Evolutionary conservation across 495 filamentous ascomycete genomes (phyloP).

Genomic region (Cladorrhinum samala): DNA sequence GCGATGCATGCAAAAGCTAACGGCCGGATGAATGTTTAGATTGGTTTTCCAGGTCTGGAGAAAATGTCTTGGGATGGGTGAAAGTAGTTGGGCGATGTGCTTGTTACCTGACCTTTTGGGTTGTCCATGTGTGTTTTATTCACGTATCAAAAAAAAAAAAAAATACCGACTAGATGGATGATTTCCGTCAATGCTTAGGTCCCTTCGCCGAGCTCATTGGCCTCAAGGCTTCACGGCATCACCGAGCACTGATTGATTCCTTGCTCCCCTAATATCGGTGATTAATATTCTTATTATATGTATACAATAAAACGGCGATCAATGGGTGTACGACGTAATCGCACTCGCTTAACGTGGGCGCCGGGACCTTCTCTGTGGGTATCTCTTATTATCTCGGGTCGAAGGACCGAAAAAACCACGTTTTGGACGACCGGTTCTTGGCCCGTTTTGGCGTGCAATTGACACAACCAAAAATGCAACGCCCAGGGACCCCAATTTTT

Average conservation of each 20-base stretch:
- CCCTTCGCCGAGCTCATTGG: too few relatives aligned
- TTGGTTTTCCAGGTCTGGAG: background rate
- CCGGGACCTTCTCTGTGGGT: background rate
- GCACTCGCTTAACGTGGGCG: background rate
- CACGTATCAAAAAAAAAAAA: too few relatives aligned
- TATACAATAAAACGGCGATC: too few relatives aligned
- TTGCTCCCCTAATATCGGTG: too few relatives aligned
- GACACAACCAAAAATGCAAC: background rate
- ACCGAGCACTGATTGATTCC: too few relatives aligned
- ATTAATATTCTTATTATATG: too few relatives aligned
- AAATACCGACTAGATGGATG: too few relatives aligned
- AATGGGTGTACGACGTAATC: background rate
- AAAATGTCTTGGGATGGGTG: background rate
- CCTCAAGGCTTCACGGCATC: too few relatives aligned
- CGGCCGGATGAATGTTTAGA: background rate
- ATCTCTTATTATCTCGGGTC: constrained; percentile 2
- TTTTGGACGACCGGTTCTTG: background rate
- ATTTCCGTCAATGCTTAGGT: too few relatives aligned
- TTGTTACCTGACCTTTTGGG: too few relatives aligned
- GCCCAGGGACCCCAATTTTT: background rate
- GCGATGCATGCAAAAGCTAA: background rate
- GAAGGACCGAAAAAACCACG: constrained; percentile 13
- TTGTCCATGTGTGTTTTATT: too few relatives aligned
- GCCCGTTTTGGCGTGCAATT: background rate
- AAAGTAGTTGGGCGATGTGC: too few relatives aligned